Evolutionary conservation across 495 filamentous ascomycete genomes (phyloP), one percentile per base, ranked within the genome.

Genomic region (Aspergillus saccharolyticus): DNA sequence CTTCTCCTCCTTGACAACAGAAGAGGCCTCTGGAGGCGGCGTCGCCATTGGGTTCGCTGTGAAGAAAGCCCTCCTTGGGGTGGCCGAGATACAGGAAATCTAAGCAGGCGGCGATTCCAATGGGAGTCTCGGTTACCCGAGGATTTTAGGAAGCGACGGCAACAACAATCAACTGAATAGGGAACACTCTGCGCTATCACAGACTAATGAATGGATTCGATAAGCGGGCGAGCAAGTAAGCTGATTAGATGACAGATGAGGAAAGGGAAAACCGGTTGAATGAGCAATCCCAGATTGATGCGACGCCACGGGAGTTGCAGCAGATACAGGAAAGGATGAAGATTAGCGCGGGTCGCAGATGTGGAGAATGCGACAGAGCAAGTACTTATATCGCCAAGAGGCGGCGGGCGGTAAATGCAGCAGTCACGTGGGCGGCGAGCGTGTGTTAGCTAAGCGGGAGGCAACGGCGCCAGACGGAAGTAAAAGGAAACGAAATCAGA

Each of bases 321-420:
- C 51, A 59, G 59, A 58, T 62, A 64, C 59, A 64, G 49, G 44
- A 60, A 56, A 56, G 43, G 50, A 42, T 50, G 65, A 63, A 55
- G 51, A 60, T 56, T 61, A 63, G 57, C 61, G 61, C 66, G 61
- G 66, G 63, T 64, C 61, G 67, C 59, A 50, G 22, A 62, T 69
- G 72, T 78, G 74, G 73, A 78, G 74, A 75, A 78, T 76, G 75
- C 75, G 72, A 78, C 67, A 69, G 62, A 63, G 60, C 24, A 62
- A 54, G 63, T 65, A 67, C 77, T 75, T 77, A 78, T 78, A 73
- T 60, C 65, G 75, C 75, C 74, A 77, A 76, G 75, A 70, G 65
- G 67, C 67, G 67, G 66, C 64, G 59, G 48, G 21, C 39, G 39
- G 44, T 42, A 30, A 50, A 17, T 24, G 22, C 47, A 49, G 7